Evolutionary conservation across 345 rosid species (phyloP).

Genomic region (Combretum micranthum): DNA sequence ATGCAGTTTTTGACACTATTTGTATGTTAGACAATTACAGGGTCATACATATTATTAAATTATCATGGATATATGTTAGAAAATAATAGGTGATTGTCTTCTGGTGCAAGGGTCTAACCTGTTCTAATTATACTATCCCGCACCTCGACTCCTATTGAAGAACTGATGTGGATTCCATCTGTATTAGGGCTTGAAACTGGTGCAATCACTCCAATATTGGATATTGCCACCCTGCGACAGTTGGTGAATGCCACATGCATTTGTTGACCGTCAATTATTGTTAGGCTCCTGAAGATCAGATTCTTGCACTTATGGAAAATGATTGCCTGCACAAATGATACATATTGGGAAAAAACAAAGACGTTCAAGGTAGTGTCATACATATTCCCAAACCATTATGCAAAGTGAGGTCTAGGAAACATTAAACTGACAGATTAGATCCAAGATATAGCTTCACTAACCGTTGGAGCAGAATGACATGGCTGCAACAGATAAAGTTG

Average conservation of each 20-base stretch:
- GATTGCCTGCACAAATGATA: slow-evolving; percentile 46
- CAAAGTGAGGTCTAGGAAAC: no score
- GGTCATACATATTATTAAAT: no score
- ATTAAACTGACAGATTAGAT: slow-evolving; percentile 4
- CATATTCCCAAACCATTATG: not conserved
- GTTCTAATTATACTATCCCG: slow-evolving; percentile 52
- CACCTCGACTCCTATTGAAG: slow-evolving; percentile 54
- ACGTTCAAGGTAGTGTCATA: no score
- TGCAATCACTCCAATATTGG: slow-evolving; percentile 45
- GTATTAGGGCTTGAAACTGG: slow-evolving; percentile 82
- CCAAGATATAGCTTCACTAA: slow-evolving; percentile 19
- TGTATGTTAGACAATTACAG: no score
- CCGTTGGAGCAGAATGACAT: slow-evolving; percentile 92
- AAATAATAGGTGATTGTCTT: no score
- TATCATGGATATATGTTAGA: no score
- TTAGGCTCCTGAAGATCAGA: slow-evolving; percentile 49
- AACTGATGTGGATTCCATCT: slow-evolving; percentile 84
- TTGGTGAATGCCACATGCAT: slow-evolving; percentile 74
- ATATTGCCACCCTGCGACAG: slow-evolving; percentile 47
- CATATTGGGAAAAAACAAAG: not conserved
- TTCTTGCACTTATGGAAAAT: slow-evolving; percentile 83
- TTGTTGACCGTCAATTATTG: slow-evolving; percentile 54
- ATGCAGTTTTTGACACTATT: no score
- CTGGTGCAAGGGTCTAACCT: slow-evolving; percentile 29
- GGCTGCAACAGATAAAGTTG: slow-evolving; percentile 46